Conservation (phyloP, 371 early-diverging fungal genomes). For the Umbelopsis sp. region DNA sequence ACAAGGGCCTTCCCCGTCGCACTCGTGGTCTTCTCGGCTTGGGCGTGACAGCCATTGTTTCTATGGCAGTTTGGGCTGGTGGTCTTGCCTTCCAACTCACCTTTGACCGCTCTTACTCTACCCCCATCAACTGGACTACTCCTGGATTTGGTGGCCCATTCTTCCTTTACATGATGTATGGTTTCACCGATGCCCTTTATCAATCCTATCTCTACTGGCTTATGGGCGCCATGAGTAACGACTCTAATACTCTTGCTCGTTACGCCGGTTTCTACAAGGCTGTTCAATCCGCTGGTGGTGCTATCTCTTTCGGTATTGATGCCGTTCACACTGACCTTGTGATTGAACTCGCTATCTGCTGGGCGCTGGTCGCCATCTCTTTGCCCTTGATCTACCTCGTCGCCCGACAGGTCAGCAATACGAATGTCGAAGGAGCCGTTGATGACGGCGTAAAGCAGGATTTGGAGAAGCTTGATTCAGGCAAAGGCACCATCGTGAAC, state of each 20-base stretch:
- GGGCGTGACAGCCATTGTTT: constrained; percentile 39
- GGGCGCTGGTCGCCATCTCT: constrained; percentile 15
- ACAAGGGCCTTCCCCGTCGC: constrained; percentile 41
- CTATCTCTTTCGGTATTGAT: constrained; percentile 19
- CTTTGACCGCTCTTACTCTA: constrained; percentile 34
- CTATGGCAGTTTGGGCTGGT: constrained; percentile 63
- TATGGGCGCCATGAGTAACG: constrained; percentile 72
- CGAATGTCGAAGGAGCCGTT: background rate
- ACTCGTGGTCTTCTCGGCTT: constrained; percentile 57
- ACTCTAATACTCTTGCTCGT: constrained; percentile 61
- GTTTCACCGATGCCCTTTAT: constrained; percentile 67
- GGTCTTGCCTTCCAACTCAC: constrained; percentile 57
- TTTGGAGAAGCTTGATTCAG: constrained; percentile 3
- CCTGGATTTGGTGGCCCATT: constrained; percentile 53
- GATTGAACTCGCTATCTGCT: background rate
- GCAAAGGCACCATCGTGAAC: background rate
- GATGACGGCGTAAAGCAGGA: background rate
- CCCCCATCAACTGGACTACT: constrained; percentile 41
- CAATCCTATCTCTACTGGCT: constrained; percentile 75
- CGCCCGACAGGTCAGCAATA: background rate
- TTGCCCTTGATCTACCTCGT: constrained; percentile 4
- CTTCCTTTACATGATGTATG: constrained; percentile 65
- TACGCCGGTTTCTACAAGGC: constrained; percentile 76
- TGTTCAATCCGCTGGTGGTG: constrained; percentile 54
- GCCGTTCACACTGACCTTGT: constrained; percentile 6